Conservation (phyloP, 371 early-diverging fungal genomes). For the Sporodiniella umbellata region DNA sequence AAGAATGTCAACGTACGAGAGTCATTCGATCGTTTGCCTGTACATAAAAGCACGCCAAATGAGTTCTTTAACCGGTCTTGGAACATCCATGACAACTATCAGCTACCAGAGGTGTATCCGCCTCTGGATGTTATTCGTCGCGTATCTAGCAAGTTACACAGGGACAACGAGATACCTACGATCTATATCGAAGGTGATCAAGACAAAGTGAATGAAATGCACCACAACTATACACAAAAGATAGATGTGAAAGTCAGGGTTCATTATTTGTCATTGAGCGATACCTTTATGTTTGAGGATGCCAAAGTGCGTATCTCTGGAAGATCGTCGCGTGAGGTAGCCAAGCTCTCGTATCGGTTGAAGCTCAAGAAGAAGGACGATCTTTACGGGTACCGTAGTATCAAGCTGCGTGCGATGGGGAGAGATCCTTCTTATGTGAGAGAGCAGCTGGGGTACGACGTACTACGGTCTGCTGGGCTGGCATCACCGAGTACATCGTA, state of each 20-base stretch:
- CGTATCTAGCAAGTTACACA: constrained; percentile 11
- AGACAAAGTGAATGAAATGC: constrained; percentile 13
- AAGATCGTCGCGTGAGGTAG: constrained; percentile 16
- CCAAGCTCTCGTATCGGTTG: constrained; percentile 20
- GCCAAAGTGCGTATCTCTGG: constrained; percentile 24
- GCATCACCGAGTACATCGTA: constrained; percentile 40
- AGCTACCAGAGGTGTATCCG: constrained; percentile 6
- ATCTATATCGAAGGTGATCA: constrained; percentile 20
- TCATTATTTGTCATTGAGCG: constrained; percentile 2
- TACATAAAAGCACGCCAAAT: constrained; percentile 5
- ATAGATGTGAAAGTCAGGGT: constrained; percentile 8
- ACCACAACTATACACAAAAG: constrained; percentile 14
- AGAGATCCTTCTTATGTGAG: constrained; percentile 43
- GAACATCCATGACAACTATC: background rate
- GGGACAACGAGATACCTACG: constrained; percentile 27
- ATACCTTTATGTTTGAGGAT: constrained; percentile 7
- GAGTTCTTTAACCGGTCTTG: constrained; percentile 20
- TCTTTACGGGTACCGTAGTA: constrained; percentile 40
- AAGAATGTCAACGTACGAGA: constrained; percentile 8
- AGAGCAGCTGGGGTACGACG: constrained; percentile 37
- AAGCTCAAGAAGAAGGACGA: constrained; percentile 12
- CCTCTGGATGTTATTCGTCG: constrained; percentile 5
- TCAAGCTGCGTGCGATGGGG: constrained; percentile 46
- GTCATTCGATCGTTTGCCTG: constrained; percentile 10
- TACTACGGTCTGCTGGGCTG: constrained; percentile 38